Percentiles rank a stretch among this genome's conserved stretches.
These are phyloP conservation scores for Melanogaster broomeanus DNA, from an alignment of 768 basidiomycete species.

Conservation along the genomic window DNA sequence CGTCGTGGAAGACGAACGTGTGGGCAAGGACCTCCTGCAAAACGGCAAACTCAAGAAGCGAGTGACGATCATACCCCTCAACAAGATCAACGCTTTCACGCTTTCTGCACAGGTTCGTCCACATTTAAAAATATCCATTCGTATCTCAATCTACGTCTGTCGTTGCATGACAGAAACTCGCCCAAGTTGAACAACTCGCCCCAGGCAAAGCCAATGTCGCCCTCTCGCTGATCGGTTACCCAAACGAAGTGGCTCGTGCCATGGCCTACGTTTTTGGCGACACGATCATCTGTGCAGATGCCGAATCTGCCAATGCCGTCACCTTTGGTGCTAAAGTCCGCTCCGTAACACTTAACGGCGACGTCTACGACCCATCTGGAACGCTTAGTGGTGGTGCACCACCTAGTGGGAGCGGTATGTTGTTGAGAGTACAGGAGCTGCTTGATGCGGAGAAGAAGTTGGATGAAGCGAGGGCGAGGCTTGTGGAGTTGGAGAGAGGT, in stretches of 20 bases:
- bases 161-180: slow-evolving; percentile 62
- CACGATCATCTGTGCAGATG: slow-evolving; percentile 88
- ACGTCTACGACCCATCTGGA: slow-evolving; percentile 95
- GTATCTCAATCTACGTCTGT: neutral
- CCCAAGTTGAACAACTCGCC: slow-evolving; percentile 68
- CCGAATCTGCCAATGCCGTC: slow-evolving; percentile 81
- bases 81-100: slow-evolving; percentile 76
- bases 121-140: neutral
- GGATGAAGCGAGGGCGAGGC: slow-evolving; percentile 43
- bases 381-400: slow-evolving; percentile 91
- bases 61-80: slow-evolving; percentile 92
- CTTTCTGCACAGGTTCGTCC: slow-evolving; percentile 50
- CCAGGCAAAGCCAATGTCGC: slow-evolving; percentile 84
- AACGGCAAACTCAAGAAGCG: slow-evolving; percentile 80
- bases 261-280: slow-evolving; percentile 94
- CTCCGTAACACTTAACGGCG: slow-evolving; percentile 92
- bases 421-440: slow-evolving; percentile 85
- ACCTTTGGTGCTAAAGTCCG: slow-evolving; percentile 76
- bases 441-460: slow-evolving; percentile 65
- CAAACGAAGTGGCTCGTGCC: slow-evolving; percentile 79
- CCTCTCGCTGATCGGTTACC: slow-evolving; percentile 84
- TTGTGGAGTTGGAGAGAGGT: slow-evolving; percentile 56
- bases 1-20: slow-evolving; percentile 87
- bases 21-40: slow-evolving; percentile 83
- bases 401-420: slow-evolving; percentile 68